phyloP scores from a whole-genome alignment of 2,329 filamentous ascomycete species.

The Gremmenia infestans region DNA sequence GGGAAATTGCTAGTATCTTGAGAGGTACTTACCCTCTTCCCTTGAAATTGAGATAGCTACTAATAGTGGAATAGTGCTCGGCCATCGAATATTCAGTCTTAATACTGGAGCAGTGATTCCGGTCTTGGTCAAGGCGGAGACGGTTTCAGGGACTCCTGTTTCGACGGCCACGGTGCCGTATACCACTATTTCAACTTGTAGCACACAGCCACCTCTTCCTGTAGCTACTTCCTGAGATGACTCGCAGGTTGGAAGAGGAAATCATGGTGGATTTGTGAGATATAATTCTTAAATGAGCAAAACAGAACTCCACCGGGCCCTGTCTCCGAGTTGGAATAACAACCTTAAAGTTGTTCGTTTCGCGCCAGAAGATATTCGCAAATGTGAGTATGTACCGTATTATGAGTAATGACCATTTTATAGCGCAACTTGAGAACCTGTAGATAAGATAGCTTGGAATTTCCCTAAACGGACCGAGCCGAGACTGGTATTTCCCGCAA shows the following conservation, averaged over 20 bases:
- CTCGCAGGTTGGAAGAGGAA: background rate
- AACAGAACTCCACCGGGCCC: too few species aligned
- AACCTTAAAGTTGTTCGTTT: too few species aligned
- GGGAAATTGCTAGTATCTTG: slow-evolving; percentile 49
- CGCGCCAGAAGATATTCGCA: too few species aligned
- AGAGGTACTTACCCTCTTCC: slow-evolving; percentile 21
- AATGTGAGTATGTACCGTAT: too few species aligned
- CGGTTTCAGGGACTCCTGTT: slow-evolving; percentile 21
- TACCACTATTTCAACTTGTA: slow-evolving; percentile 18
- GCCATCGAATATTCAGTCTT: slow-evolving; percentile 55
- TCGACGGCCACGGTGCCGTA: slow-evolving; percentile 16
- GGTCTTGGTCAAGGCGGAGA: slow-evolving; percentile 58
- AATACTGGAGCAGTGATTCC: slow-evolving; percentile 64
- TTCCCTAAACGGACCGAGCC: background rate
- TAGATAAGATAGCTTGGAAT: too few species aligned
- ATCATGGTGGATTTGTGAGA: too few species aligned
- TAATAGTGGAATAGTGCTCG: slow-evolving; percentile 38
- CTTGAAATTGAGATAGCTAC: background rate
- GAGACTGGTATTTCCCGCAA: background rate
- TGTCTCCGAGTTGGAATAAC: too few species aligned
- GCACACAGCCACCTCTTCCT: slow-evolving; percentile 33
- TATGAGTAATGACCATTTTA: background rate
- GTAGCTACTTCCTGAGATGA: slow-evolving; percentile 7
- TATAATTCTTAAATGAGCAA: too few species aligned
- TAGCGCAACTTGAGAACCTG: too few species aligned